Evolutionary conservation across 306 rosid species (phyloP).

Genomic region (Astragalus glycyphyllos): DNA sequence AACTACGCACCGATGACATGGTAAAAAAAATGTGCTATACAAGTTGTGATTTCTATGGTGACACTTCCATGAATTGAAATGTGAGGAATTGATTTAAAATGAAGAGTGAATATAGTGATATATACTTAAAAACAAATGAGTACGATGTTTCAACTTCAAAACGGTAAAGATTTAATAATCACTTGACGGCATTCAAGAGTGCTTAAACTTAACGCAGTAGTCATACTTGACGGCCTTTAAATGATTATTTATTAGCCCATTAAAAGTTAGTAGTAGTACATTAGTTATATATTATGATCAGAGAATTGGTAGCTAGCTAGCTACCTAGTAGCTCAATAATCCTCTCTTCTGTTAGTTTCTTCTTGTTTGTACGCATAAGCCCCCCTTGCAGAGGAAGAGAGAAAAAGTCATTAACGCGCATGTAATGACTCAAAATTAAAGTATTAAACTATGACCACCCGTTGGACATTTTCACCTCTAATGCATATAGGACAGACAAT

Average conservation of each 20-base stretch:
- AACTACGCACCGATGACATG: no score
- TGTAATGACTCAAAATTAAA: constrained; percentile 21
- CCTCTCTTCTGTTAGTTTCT: constrained; percentile 36
- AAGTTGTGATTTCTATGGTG: no score
- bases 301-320: neutral
- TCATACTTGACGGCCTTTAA: constrained; percentile 1
- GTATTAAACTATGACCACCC: neutral
- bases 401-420: neutral
- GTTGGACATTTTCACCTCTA: constrained; percentile 3
- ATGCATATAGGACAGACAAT: neutral
- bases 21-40: no score
- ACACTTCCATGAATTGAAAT: no score
- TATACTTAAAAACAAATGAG: no score
- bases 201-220: neutral
- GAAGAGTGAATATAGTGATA: no score
- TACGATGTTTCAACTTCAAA: no score
- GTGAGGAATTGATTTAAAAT: no score
- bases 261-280: no score
- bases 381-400: neutral
- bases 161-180: no score
- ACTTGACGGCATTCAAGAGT: no score
- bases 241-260: neutral
- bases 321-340: neutral
- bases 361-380: constrained; percentile 36
- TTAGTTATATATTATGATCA: neutral